Conservation (phyloP, 257 asterid genomes). For the Gentiana straminea region DNA sequence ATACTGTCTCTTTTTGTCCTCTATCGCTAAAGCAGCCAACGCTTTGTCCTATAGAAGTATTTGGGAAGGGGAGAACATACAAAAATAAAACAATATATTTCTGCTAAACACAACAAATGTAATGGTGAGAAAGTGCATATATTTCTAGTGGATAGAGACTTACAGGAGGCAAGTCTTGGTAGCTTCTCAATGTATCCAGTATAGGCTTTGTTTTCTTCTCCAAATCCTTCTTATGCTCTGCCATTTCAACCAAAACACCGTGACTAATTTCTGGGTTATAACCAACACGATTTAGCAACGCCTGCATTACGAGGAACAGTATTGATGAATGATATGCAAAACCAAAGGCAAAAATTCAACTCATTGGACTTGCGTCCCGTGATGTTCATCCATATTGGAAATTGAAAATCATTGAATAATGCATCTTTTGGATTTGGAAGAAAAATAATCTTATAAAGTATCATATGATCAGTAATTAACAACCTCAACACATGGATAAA, state of each 20-base stretch:
- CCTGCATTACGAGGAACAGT: conserved; percentile 33
- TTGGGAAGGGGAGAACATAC: conserved; percentile 2
- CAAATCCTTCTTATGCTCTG: conserved; percentile 89
- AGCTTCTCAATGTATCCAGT: conserved; percentile 90
- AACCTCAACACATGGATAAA: background rate
- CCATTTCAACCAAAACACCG: conserved; percentile 94
- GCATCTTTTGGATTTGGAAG: background rate
- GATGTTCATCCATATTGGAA: too few relatives aligned
- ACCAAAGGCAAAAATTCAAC: too few relatives aligned
- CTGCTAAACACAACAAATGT: conserved; percentile 1
- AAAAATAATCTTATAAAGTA: too few relatives aligned
- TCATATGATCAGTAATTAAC: background rate
- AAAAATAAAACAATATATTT: background rate
- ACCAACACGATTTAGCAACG: conserved; percentile 90
- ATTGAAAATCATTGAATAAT: background rate
- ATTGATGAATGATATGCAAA: background rate
- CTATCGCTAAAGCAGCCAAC: conserved; percentile 88
- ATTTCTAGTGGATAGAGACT: background rate
- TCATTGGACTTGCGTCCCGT: too few relatives aligned
- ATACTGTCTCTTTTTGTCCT: conserved; percentile 89
- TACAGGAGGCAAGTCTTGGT: conserved; percentile 99
- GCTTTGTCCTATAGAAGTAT: conserved; percentile 71
- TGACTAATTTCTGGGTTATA: conserved; percentile 89
- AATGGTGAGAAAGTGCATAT: background rate
- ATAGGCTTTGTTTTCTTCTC: conserved; percentile 94